Percentiles rank a stretch among this genome's conserved stretches.
phyloP scores from a whole-genome alignment of 176 grass and related monocot genomes.

The Calamus simplicifolius region DNA sequence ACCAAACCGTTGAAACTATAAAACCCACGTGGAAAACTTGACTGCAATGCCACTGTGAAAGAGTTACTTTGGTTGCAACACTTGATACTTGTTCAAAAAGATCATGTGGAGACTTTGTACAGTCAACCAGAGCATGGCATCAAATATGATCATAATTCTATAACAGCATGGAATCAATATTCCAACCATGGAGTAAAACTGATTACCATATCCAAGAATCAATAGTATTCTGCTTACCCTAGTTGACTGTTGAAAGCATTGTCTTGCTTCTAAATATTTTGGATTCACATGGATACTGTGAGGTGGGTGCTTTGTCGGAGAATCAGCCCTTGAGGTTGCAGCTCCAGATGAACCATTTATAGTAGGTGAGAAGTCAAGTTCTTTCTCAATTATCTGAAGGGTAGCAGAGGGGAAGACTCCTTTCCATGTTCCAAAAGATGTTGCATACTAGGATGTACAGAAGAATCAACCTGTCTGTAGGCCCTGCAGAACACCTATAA shows the following conservation, averaged over 20 bases:
- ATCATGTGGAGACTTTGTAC: too few relatives aligned
- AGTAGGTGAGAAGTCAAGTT: slow-evolving; percentile 67
- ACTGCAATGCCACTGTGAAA: too few relatives aligned
- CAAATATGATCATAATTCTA: too few relatives aligned
- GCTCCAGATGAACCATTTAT: slow-evolving; percentile 49
- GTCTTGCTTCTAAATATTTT: slow-evolving; percentile 89
- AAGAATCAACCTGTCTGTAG: slow-evolving; percentile 80
- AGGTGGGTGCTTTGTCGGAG: slow-evolving; percentile 51
- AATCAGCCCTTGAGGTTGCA: slow-evolving; percentile 44
- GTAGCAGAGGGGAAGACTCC: slow-evolving; percentile 72
- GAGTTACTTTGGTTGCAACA: too few relatives aligned
- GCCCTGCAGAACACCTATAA: slow-evolving; percentile 94
- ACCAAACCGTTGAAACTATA: too few relatives aligned
- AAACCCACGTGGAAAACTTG: too few relatives aligned
- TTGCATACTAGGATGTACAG: slow-evolving; percentile 87
- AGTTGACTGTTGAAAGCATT: slow-evolving; percentile 43
- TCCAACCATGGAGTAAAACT: too few relatives aligned
- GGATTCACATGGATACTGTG: slow-evolving; percentile 96
- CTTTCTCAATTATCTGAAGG: slow-evolving; percentile 84
- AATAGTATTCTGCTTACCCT: slow-evolving; percentile 1
- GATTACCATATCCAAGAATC: not conserved
- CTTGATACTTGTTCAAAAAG: too few relatives aligned
- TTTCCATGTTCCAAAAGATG: slow-evolving; percentile 98
- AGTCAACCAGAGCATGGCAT: too few relatives aligned
- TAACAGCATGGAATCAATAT: too few relatives aligned